Evolutionary conservation across 495 filamentous ascomycete species (phyloP).

Genomic region (Penicillium nucicola): DNA sequence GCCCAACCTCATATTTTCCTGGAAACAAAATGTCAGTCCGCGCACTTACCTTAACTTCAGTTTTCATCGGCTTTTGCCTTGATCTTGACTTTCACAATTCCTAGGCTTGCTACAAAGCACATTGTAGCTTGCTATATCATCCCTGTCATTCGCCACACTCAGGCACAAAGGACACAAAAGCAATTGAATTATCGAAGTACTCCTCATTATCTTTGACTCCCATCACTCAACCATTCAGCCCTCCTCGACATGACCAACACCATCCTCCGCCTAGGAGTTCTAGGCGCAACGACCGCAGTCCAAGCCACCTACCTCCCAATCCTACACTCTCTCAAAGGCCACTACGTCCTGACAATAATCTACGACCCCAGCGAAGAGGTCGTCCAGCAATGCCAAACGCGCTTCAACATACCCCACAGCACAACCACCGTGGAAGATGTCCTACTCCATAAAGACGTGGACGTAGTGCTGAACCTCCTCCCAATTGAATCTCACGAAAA

Average conservation of each 20-base stretch:
- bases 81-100: neutral
- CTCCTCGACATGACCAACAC: neutral
- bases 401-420: constrained; percentile 9
- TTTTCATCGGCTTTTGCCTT: neutral
- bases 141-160: neutral
- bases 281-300: constrained; percentile 43
- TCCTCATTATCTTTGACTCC: neutral
- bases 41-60: neutral
- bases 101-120: neutral
- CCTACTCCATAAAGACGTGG: constrained; percentile 28
- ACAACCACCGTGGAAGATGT: constrained; percentile 12
- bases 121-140: neutral
- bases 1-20: neutral
- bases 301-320: constrained; percentile 50
- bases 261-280: constrained; percentile 41
- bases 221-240: neutral
- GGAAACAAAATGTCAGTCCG: neutral
- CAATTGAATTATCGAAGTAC: neutral
- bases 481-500: constrained; percentile 49
- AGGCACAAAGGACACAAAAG: neutral
- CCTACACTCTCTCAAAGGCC: constrained; percentile 35
- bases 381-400: constrained; percentile 5
- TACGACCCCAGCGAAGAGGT: constrained; percentile 33
- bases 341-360: constrained; percentile 38
- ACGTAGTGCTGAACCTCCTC: constrained; percentile 51